phyloP scores from a whole-genome alignment of 108 stramenopile genomes.

The Nitzschia palea region DNA sequence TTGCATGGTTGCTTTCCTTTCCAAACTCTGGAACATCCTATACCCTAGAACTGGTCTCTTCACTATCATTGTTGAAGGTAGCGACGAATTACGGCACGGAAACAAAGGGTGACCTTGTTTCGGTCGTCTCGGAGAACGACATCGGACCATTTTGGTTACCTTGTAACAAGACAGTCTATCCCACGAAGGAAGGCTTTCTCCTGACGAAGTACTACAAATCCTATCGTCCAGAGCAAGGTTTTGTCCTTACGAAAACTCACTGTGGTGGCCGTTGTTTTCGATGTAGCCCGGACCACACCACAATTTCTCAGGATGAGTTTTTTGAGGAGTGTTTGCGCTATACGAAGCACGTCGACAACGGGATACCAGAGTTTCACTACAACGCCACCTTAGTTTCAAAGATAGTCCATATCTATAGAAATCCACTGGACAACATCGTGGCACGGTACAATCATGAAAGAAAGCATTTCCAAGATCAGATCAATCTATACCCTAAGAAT shows the following conservation, averaged over 20 bases:
- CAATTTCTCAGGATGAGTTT: neutral
- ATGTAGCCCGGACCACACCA: neutral
- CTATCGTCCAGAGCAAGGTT: neutral
- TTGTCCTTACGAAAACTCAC: neutral
- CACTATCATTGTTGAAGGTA: neutral
- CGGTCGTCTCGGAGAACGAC: neutral
- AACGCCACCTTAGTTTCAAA: neutral
- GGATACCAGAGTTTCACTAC: neutral
- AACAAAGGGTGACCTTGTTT: neutral
- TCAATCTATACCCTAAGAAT: neutral
- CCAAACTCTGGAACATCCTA: neutral
- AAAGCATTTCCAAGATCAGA: neutral
- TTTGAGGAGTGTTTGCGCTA: neutral
- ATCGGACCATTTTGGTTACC: neutral
- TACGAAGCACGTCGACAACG: neutral
- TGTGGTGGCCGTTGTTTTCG: neutral
- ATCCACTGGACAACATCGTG: neutral
- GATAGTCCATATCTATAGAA: neutral
- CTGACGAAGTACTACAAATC: neutral
- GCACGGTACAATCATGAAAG: neutral
- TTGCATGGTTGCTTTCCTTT: constrained; percentile 24
- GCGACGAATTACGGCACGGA: neutral
- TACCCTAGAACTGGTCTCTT: neutral
- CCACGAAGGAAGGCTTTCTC: neutral
- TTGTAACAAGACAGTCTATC: neutral